Conservation (phyloP, 106 monocot genomes). For the Amphibolis antarctica region DNA sequence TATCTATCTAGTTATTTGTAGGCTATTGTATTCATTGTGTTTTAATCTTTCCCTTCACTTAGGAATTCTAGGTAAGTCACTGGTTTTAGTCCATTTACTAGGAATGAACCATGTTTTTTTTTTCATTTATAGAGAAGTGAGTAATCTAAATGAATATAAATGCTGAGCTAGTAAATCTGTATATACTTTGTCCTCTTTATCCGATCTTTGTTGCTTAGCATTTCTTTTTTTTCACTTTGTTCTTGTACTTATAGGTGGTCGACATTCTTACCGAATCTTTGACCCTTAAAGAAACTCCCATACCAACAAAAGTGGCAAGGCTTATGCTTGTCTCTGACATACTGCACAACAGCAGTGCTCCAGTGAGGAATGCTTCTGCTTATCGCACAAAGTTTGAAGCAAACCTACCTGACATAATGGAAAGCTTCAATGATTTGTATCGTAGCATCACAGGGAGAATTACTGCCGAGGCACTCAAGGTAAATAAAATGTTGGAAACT, state of each 20-base stretch:
- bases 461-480: constrained; percentile 97
- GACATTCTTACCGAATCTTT: constrained; percentile 94
- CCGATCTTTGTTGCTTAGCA: not conserved
- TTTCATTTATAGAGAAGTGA: not conserved
- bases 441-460: constrained; percentile 95
- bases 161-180: not conserved
- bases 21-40: too few species aligned
- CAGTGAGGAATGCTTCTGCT: constrained; percentile 98
- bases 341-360: constrained; percentile 98
- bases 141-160: not conserved
- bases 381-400: constrained; percentile 98
- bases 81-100: too few species aligned
- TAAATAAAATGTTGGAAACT: constrained; percentile 4
- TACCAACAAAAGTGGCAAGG: constrained; percentile 96
- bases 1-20: too few species aligned
- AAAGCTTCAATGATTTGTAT: constrained; percentile 97
- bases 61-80: too few species aligned
- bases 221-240: not conserved
- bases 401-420: constrained; percentile 87
- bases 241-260: constrained; percentile 46
- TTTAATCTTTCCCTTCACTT: too few species aligned
- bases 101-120: too few species aligned
- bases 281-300: constrained; percentile 93
- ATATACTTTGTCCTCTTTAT: not conserved
- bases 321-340: constrained; percentile 99